Evolutionary conservation across 441 rosid species (phyloP).

Genomic region (Populus hybrid): DNA sequence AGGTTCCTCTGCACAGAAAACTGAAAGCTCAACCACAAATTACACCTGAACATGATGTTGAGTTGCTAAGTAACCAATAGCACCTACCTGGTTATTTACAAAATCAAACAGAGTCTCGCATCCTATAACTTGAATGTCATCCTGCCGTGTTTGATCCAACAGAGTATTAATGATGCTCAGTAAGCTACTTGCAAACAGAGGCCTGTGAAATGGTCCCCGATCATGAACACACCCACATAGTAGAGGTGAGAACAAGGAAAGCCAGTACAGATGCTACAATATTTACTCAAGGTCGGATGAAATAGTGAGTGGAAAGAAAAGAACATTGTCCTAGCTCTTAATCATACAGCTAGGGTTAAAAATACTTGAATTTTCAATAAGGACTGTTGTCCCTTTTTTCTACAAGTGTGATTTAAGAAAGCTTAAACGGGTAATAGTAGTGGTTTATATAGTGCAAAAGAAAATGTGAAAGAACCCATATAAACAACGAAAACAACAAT

Average conservation of each 20-base stretch:
- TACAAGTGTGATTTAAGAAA: background rate
- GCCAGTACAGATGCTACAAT: background rate
- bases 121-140: slow-evolving; percentile 73
- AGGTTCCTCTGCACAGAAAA: slow-evolving; percentile 7
- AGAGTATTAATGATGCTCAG: slow-evolving; percentile 66
- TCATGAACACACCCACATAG: slow-evolving; percentile 7
- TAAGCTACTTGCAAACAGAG: slow-evolving; percentile 83
- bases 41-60: slow-evolving; percentile 25
- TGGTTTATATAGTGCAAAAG: background rate
- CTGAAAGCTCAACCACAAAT: slow-evolving; percentile 12
- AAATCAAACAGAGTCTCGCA: slow-evolving; percentile 82
- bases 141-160: slow-evolving; percentile 73
- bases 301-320: background rate
- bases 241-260: background rate
- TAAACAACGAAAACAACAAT: background rate
- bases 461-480: background rate
- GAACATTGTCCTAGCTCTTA: background rate
- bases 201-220: slow-evolving; percentile 41
- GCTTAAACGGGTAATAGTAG: background rate
- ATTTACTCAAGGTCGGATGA: background rate
- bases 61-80: slow-evolving; percentile 4
- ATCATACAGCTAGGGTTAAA: background rate
- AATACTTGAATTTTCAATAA: background rate
- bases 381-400: background rate
- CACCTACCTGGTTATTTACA: slow-evolving; percentile 80